phyloP scores from a whole-genome alignment of 305 asterid species.

The Fraxinus platypoda region DNA sequence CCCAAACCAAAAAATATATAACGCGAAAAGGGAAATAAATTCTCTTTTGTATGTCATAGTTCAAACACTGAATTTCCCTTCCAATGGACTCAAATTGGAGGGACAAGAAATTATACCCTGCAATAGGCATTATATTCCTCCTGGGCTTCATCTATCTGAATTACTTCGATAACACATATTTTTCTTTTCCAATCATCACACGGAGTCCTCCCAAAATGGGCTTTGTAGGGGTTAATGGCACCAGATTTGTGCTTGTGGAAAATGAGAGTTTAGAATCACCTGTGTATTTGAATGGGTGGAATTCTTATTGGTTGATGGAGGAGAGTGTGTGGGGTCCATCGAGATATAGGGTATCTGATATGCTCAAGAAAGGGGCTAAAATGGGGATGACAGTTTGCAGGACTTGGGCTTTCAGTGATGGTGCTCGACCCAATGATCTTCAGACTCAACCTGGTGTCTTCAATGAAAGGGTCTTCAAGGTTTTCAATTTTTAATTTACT shows the following conservation, averaged over 20 bases:
- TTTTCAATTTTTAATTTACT: background rate
- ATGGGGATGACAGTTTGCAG: constrained; percentile 61
- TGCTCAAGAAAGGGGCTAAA: constrained; percentile 43
- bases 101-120: constrained; percentile 35
- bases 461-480: constrained; percentile 51
- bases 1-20: background rate
- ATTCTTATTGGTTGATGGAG: constrained; percentile 65
- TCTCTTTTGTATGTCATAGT: background rate
- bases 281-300: constrained; percentile 61
- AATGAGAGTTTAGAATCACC: background rate
- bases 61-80: background rate
- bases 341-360: constrained; percentile 47
- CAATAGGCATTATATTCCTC: constrained; percentile 34
- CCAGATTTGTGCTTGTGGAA: constrained; percentile 43
- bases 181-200: constrained; percentile 31
- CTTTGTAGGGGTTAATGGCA: constrained; percentile 54
- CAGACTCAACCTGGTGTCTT: constrained; percentile 48
- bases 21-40: background rate
- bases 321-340: constrained; percentile 37
- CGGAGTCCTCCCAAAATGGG: constrained; percentile 38
- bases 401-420: constrained; percentile 69
- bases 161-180: constrained; percentile 30
- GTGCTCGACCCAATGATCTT: constrained; percentile 38
- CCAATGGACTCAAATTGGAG: constrained; percentile 44
- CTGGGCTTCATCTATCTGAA: constrained; percentile 34